Conservation (phyloP, 225 moss, liverwort and hornwort genomes). For the Bryum argenteum region DNA sequence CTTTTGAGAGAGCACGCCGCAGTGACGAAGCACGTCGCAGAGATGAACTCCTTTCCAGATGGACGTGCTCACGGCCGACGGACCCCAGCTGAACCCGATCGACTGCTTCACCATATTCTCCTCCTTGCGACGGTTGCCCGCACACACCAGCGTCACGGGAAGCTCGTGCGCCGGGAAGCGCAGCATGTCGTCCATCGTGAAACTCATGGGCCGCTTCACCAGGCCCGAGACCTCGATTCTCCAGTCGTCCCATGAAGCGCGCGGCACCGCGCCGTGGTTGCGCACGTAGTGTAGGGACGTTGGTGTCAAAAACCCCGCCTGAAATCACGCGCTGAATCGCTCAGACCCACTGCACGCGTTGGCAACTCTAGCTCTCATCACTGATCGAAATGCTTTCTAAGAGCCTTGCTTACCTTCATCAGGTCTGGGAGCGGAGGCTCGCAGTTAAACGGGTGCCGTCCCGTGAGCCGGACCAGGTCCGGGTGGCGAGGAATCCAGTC, state of each 20-base stretch:
- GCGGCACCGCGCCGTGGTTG: conserved; percentile 91
- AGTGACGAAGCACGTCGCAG: conserved; percentile 72
- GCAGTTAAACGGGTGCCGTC: conserved; percentile 93
- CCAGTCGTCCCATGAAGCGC: conserved; percentile 81
- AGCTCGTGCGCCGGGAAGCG: conserved; percentile 64
- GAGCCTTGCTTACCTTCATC: conserved; percentile 50
- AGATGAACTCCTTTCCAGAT: conserved; percentile 83
- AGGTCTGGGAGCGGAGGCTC: conserved; percentile 71
- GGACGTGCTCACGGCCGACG: conserved; percentile 77
- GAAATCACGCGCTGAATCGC: conserved; percentile 11
- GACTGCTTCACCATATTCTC: conserved; percentile 84
- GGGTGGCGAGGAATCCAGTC: conserved; percentile 88
- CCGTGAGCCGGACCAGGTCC: conserved; percentile 85
- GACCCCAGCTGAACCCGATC: conserved; percentile 95
- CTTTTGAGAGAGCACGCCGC: conserved; percentile 63
- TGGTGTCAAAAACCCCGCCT: conserved; percentile 83
- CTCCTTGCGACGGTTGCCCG: conserved; percentile 95
- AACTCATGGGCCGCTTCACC: conserved; percentile 65
- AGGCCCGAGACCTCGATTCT: conserved; percentile 63
- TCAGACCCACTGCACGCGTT: background rate
- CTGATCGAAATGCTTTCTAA: too few species aligned
- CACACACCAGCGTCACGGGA: conserved; percentile 88
- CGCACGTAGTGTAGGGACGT: conserved; percentile 82
- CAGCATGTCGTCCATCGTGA: conserved; percentile 69
- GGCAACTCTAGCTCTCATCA: too few species aligned